Evolutionary conservation across 495 filamentous ascomycete species (phyloP), one percentile per base, ranked within the genome.

Genomic region (Opeltia flavorubescens): DNA sequence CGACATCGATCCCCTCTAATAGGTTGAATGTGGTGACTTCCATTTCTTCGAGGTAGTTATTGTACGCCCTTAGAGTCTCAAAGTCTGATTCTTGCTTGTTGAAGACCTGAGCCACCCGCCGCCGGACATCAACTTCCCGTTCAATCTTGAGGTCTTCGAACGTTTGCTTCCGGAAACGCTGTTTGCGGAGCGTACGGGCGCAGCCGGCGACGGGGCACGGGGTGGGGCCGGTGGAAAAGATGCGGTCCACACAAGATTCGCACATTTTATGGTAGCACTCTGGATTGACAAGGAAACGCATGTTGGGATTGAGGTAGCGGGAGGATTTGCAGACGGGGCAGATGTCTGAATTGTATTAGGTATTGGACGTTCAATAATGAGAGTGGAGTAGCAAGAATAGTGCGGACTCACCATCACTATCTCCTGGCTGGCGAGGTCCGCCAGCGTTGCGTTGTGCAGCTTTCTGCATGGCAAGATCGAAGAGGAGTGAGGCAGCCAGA

Each of bases 211-310:
- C 83, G 4, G 91, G 91, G 54, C 91, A 99, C 38, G 83, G 80
- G 11, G 87, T 82, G 0, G 93, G 91, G 0, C 91, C 89, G 20
- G 80, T 78, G 21, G 82, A 83, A 75, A 95, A 98, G 50, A 95
- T 85, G 23, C 89, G 82, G 68, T 88, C 84, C 42, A 96, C 89
- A 70, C 91, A 96, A 28, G 81, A 84, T 56, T 80, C 76, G 66
- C 91, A 99, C 86, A 99, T 95, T 51, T 84, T 85, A 74, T 99
- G 91, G 72, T 96, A 99, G 74, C 91, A 99, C 69, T 93, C 86
- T 15, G 89, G 84, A 63, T 95, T 94, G 63, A 96, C 85, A 51
- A 93, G 83, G 66, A 99, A 95, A 44, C 75, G 71, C 77, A 99
- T 88, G 66, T 85, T 78, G 20, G 78, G 80, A 68, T 95, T 96